Conservation (phyloP, 805 yeast genomes). For the Debaryomyces hansenii region DNA sequence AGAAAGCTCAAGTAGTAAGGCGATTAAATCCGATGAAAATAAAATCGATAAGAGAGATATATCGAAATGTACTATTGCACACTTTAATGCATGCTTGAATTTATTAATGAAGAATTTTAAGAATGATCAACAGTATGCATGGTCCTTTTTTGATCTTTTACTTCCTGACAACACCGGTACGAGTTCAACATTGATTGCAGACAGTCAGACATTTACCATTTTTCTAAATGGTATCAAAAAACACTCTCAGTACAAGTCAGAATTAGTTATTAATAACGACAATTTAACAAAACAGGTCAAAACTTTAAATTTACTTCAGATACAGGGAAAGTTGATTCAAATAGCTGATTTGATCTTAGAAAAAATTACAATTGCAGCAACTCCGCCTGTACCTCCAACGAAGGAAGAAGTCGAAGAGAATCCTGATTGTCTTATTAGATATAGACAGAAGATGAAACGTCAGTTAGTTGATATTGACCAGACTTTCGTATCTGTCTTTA, state of each 20-base stretch:
- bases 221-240: constrained; percentile 35
- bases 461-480: constrained; percentile 30
- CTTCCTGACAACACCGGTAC: constrained; percentile 13
- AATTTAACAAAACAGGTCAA: constrained; percentile 18
- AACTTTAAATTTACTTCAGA: constrained; percentile 20
- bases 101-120: constrained; percentile 33
- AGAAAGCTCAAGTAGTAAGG: neutral
- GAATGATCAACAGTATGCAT: constrained; percentile 33
- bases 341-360: constrained; percentile 27
- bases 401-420: constrained; percentile 18
- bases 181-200: constrained; percentile 20
- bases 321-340: constrained; percentile 26
- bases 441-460: constrained; percentile 15
- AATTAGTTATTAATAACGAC: constrained; percentile 11
- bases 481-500: constrained; percentile 29
- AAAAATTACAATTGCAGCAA: constrained; percentile 27
- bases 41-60: neutral
- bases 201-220: constrained; percentile 39
- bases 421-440: constrained; percentile 17
- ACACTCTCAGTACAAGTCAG: constrained; percentile 14
- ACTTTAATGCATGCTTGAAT: constrained; percentile 39
- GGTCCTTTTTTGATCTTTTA: constrained; percentile 36
- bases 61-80: constrained; percentile 20
- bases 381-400: constrained; percentile 36
- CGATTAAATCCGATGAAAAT: neutral